Evolutionary conservation across 768 basidiomycete genomes (phyloP).

Genomic region (Inosperma sp.): DNA sequence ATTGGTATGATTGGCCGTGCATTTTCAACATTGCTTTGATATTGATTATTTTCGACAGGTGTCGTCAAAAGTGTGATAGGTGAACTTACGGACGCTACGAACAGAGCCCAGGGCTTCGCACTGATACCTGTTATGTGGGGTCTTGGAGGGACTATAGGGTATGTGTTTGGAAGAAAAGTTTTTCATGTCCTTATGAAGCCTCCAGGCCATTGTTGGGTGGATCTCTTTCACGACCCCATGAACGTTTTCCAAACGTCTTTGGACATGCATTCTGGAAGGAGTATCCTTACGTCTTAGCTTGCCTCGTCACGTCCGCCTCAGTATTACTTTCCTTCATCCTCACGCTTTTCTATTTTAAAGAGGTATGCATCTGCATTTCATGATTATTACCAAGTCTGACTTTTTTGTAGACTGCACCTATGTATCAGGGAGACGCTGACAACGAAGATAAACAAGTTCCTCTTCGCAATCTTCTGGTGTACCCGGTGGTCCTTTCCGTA

Average conservation of each 20-base stretch:
- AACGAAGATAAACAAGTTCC: conserved; percentile 30
- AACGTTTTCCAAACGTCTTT: conserved; percentile 61
- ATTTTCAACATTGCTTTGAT: neutral
- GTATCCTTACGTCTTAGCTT: conserved; percentile 77
- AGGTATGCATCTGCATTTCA: conserved; percentile 29
- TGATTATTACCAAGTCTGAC: neutral
- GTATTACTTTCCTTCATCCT: conserved; percentile 32
- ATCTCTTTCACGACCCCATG: conserved; percentile 56
- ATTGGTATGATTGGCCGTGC: conserved; percentile 36
- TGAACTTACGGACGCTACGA: conserved; percentile 59
- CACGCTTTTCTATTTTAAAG: conserved; percentile 38
- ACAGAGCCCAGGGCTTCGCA: conserved; percentile 41
- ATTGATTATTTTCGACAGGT: conserved; percentile 30
- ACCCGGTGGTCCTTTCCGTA: conserved; percentile 60
- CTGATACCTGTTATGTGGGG: conserved; percentile 43
- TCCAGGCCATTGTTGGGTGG: conserved; percentile 67
- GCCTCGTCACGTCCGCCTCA: conserved; percentile 37
- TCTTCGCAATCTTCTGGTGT: conserved; percentile 41
- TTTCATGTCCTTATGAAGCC: conserved; percentile 8
- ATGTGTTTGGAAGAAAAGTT: conserved; percentile 26
- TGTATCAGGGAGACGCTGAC: conserved; percentile 13
- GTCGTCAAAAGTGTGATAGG: conserved; percentile 73
- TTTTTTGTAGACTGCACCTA: conserved; percentile 25
- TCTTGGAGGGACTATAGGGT: conserved; percentile 41
- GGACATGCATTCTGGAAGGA: conserved; percentile 50